phyloP scores from a whole-genome alignment of 2,329 filamentous ascomycete genomes.

The Escovopsis sp. region DNA sequence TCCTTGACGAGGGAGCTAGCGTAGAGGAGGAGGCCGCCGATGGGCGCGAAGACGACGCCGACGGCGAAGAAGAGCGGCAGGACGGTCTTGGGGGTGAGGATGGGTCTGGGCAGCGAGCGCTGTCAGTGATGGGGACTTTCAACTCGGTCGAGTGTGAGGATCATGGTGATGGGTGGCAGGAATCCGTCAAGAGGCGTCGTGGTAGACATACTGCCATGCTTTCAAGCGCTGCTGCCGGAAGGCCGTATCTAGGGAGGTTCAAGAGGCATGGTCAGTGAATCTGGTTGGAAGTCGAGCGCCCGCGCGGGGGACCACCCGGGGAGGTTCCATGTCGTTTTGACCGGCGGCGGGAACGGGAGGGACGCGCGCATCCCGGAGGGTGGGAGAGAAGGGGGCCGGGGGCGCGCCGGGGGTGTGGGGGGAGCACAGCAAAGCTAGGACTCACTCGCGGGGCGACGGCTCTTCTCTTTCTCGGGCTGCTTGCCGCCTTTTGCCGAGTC shows the following conservation, averaged over 20 bases:
- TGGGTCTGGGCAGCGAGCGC: constrained; percentile 55
- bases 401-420: no score
- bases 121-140: constrained; percentile 27
- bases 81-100: constrained; percentile 87
- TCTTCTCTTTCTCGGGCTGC: constrained; percentile 67
- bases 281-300: no score
- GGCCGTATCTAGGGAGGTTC: constrained; percentile 56
- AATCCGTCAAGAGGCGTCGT: neutral
- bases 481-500: constrained; percentile 37
- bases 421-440: no score
- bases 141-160: constrained; percentile 5
- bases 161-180: no score
- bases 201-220: constrained; percentile 80
- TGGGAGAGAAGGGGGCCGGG: no score
- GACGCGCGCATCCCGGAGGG: no score
- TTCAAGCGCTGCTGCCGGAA: constrained; percentile 95
- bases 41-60: constrained; percentile 83
- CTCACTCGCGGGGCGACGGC: constrained; percentile 76
- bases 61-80: constrained; percentile 82
- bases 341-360: no score
- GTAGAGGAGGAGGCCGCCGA: constrained; percentile 74
- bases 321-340: no score
- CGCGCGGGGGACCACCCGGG: no score
- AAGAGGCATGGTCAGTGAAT: neutral
- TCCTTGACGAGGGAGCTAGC: constrained; percentile 85